Evolutionary conservation across 192 early-diverging fungal genomes (phyloP).

Genomic region (Backusella mclennaniae): DNA sequence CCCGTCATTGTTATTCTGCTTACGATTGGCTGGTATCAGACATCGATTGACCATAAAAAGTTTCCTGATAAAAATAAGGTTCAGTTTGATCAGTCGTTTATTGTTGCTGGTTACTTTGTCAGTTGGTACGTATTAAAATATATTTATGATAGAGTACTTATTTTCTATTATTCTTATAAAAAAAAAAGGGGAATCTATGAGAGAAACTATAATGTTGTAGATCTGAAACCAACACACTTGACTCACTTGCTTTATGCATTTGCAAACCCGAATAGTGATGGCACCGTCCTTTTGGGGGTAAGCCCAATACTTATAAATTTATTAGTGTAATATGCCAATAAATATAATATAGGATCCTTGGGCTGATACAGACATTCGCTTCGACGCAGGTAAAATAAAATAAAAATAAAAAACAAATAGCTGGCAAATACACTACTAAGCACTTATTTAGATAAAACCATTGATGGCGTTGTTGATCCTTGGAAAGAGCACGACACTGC

Average conservation of each 20-base stretch:
- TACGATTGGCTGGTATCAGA: conserved; percentile 12
- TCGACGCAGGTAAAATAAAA: conserved; percentile 14
- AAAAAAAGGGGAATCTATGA: conserved; percentile 67
- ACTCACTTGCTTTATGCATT: conserved; percentile 82
- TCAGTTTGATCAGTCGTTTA: neutral
- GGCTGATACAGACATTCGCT: conserved; percentile 77
- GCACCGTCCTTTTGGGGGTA: conserved; percentile 62
- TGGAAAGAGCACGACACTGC: conserved; percentile 57
- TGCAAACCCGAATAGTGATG: conserved; percentile 64
- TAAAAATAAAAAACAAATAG: no score
- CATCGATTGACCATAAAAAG: neutral
- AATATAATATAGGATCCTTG: conserved; percentile 52
- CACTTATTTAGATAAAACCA: conserved; percentile 19
- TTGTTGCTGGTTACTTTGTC: conserved; percentile 41
- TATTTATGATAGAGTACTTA: no score
- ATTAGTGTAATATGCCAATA: no score
- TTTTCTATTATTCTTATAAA: no score
- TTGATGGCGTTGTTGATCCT: conserved; percentile 47
- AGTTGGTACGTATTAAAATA: conserved; percentile 16
- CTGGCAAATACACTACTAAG: no score
- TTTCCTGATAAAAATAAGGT: neutral
- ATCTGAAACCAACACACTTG: conserved; percentile 56
- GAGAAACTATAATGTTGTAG: conserved; percentile 60
- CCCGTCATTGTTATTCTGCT: conserved; percentile 5
- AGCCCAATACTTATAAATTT: neutral